Evolutionary conservation across 805 yeast genomes (phyloP).

Genomic region (Wickerhamiella spandovensis): DNA sequence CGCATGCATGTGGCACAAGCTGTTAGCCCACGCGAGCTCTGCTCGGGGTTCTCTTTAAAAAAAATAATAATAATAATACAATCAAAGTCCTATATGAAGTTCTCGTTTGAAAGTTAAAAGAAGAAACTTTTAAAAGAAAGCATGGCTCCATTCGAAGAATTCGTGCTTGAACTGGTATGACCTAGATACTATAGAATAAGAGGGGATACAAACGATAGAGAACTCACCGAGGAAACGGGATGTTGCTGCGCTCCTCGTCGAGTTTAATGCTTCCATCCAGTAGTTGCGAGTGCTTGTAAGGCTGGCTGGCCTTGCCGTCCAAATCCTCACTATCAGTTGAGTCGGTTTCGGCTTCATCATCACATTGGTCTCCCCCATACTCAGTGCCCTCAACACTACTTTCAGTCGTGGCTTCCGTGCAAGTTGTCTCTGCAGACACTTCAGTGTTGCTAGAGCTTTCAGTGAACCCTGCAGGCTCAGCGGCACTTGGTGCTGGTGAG

Average conservation of each 20-base stretch:
- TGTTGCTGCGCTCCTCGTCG: background rate
- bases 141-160: too few species aligned
- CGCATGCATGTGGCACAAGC: too few species aligned
- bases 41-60: too few species aligned
- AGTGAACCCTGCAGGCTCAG: background rate
- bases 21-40: too few species aligned
- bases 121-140: too few species aligned
- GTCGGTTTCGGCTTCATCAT: background rate
- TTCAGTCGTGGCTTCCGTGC: background rate
- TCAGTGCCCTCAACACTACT: background rate
- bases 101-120: too few species aligned
- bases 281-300: background rate
- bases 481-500: background rate
- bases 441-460: background rate
- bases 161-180: too few species aligned
- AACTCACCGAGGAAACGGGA: background rate
- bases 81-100: too few species aligned
- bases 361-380: background rate
- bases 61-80: too few species aligned
- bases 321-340: background rate
- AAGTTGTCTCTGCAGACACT: background rate
- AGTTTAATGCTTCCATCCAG: background rate
- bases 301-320: background rate
- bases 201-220: background rate
- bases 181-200: too few species aligned